phyloP scores from a whole-genome alignment of 2,329 filamentous ascomycete species.

The Pyrenochaeta sp. region DNA sequence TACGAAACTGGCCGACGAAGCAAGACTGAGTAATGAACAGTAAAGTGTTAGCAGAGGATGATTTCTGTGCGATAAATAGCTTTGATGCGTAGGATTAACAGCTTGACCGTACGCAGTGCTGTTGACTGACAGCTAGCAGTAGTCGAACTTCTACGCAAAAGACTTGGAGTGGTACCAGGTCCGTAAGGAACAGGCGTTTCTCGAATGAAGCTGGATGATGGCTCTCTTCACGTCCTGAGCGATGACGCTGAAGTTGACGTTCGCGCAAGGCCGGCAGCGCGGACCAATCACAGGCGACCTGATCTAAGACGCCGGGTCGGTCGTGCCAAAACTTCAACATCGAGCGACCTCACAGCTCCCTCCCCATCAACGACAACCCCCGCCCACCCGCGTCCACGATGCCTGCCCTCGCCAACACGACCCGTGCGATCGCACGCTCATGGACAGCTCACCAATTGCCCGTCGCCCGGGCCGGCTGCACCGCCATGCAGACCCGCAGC shows the following conservation, averaged over 20 bases:
- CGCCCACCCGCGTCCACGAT: constrained; percentile 52
- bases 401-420: constrained; percentile 58
- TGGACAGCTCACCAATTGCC: constrained; percentile 58
- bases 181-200: background rate
- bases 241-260: constrained; percentile 6
- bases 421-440: constrained; percentile 57
- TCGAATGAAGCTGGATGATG: background rate
- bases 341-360: constrained; percentile 13
- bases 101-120: background rate
- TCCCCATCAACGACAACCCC: constrained; percentile 31
- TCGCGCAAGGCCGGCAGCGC: background rate
- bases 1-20: background rate
- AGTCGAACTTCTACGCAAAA: background rate
- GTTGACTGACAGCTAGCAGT: background rate
- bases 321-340: constrained; percentile 36
- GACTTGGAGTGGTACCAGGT: no score
- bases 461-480: constrained; percentile 55
- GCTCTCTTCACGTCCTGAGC: background rate
- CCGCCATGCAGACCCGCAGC: constrained; percentile 56
- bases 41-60: background rate
- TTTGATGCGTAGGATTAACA: background rate
- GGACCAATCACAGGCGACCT: constrained; percentile 30
- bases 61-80: background rate
- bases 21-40: background rate
- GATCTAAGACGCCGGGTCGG: constrained; percentile 6